Base-by-base conservation (phyloP, 257 asterid species). In the Rubia yunnanensis region DNA sequence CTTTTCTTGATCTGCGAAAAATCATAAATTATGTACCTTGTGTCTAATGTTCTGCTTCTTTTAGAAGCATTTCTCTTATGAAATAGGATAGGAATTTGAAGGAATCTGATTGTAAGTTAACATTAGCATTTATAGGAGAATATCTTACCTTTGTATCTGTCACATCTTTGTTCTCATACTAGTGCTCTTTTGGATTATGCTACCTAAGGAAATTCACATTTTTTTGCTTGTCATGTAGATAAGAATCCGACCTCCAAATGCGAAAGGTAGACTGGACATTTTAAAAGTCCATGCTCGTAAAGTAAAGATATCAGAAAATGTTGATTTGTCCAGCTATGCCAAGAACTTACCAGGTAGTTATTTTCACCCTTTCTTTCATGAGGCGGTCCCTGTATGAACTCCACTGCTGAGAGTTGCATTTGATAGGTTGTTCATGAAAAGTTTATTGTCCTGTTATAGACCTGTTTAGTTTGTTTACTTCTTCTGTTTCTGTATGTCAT, bases 261-360 rank as follows among this genome's bases (percentile, higher is more conserved):
- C 97, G 30, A 94, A 88, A 78, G 99, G 99, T 65, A 86, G 99
- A 83, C 71, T 86, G 76, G 99, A 83, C 24, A 86, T 94, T 72
- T 74, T 90, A 67, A 86, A 87, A 81, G 99, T 94, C 72, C 99
- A 94, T 68, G 95, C 96, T 41, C 86, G 87, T 41, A 86, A 82
- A 66, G 96, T 94, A 76, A 90, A 88, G 78, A 68, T 94, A 69
- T 94, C 97, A 11, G 79, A 85, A 48, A 78, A 92, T 65, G 89
- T 94, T 26, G 99, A 94, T 80, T 79, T 90, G 80, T 52, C 94
- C 38, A 80, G 78, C 76, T 86, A 90, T 73, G 97, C 97, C 23
- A 83, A 83, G 77, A 85, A 90, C 79, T 83, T 94, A 71, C 99
- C 96, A 39, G 99, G 99, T 90, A 76, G 28, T 57, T 57, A 17